A percentile compares a stretch with the other conserved stretches of the same genome.
Evolutionary conservation across 768 basidiomycete genomes (phyloP).

Genomic region (Termitomyces sp.): DNA sequence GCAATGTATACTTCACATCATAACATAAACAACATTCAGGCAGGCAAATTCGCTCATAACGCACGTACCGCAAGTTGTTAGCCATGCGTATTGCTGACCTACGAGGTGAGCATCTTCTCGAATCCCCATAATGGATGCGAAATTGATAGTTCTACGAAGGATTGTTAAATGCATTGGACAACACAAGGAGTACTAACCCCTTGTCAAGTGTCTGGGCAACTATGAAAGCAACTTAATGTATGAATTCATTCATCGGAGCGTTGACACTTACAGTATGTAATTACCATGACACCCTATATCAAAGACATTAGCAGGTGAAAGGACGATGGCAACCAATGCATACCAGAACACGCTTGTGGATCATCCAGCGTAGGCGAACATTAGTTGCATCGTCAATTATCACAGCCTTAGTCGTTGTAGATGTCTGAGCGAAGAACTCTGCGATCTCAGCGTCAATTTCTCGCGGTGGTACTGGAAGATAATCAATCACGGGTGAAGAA

Average conservation of each 20-base stretch:
- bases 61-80: slow-evolving; percentile 39
- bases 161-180: not conserved
- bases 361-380: slow-evolving; percentile 36
- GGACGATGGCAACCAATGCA: not conserved
- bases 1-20: slow-evolving; percentile 31
- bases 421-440: slow-evolving; percentile 32
- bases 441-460: slow-evolving; percentile 44
- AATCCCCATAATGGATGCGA: slow-evolving; percentile 45
- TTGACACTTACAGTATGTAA: slow-evolving; percentile 35
- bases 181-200: slow-evolving; percentile 23
- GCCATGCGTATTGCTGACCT: slow-evolving; percentile 46
- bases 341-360: slow-evolving; percentile 41
- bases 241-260: not conserved
- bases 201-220: slow-evolving; percentile 43
- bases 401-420: slow-evolving; percentile 17
- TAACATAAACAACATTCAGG: not conserved
- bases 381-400: slow-evolving; percentile 40
- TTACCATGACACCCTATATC: slow-evolving; percentile 34
- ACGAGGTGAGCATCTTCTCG: slow-evolving; percentile 35
- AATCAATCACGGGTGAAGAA: not conserved
- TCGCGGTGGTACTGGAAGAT: slow-evolving; percentile 10
- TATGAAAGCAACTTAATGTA: slow-evolving; percentile 4
- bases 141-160: slow-evolving; percentile 32
- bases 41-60: not conserved
- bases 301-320: not conserved